phyloP scores from a whole-genome alignment of 2,329 filamentous ascomycete species.

The Eurotiales sp. region DNA sequence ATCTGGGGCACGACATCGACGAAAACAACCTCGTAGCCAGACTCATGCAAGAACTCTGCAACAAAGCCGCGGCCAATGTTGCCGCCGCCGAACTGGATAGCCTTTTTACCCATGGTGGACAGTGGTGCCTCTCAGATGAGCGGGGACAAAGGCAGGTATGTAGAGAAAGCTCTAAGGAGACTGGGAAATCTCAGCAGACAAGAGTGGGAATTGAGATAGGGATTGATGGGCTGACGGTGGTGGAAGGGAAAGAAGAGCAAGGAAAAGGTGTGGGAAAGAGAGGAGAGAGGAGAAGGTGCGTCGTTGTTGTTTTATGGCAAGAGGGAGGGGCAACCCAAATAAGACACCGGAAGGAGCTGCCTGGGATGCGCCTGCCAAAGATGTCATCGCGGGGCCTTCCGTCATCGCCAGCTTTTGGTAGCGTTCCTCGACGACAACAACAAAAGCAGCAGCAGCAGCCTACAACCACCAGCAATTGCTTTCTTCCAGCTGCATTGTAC shows the following conservation, averaged over 20 bases:
- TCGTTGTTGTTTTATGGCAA: conserved; percentile 18
- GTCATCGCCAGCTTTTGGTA: neutral
- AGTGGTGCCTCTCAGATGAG: neutral
- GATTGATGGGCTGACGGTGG: no score
- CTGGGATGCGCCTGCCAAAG: conserved; percentile 2
- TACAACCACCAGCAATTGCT: no score
- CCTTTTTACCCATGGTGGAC: conserved; percentile 46
- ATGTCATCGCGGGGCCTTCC: conserved; percentile 16
- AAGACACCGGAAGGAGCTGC: conserved; percentile 6
- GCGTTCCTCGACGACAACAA: no score
- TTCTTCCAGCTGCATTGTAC: neutral
- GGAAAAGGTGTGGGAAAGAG: conserved; percentile 7
- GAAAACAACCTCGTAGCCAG: conserved; percentile 93
- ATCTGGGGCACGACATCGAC: conserved; percentile 85
- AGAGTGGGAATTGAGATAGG: no score
- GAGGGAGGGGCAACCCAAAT: conserved; percentile 12
- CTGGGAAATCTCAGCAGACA: neutral
- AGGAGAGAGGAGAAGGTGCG: conserved; percentile 10
- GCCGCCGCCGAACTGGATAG: conserved; percentile 80
- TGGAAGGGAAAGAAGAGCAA: neutral
- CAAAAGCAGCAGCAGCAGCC: no score
- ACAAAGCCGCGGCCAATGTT: conserved; percentile 87
- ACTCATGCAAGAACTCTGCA: conserved; percentile 88
- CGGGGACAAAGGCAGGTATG: neutral
- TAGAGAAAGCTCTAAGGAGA: neutral